Conservation (phyloP, 148 eudicot species). For the Rhododendron griersonianum region DNA sequence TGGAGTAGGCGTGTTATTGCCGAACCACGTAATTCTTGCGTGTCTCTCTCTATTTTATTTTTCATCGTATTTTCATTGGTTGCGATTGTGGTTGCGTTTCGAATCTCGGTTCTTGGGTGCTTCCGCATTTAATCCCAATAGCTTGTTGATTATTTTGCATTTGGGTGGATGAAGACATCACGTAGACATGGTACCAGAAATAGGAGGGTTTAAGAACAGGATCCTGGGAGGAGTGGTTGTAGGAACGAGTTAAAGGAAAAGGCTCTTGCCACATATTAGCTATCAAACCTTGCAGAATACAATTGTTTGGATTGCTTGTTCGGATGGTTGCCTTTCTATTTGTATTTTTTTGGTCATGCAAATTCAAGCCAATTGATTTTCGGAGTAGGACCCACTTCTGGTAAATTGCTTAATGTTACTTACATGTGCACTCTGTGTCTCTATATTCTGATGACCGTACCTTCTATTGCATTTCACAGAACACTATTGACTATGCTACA, state of each 20-base stretch:
- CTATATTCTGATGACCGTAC: neutral
- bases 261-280: neutral
- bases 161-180: neutral
- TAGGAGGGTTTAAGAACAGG: neutral
- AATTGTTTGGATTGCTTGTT: neutral
- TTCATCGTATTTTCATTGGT: no score
- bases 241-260: neutral
- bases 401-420: neutral
- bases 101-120: no score
- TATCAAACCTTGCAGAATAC: neutral
- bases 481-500: constrained; percentile 73
- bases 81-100: no score
- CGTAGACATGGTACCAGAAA: neutral
- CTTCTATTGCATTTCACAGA: constrained; percentile 32
- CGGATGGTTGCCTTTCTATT: neutral
- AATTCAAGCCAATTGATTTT: neutral
- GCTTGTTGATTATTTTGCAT: neutral
- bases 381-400: neutral
- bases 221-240: neutral
- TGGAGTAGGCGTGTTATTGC: no score
- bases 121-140: no score
- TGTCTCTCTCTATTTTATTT: no score
- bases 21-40: no score
- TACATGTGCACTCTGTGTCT: neutral
- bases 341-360: neutral